Percentiles rank a stretch among this genome's conserved stretches.
phyloP scores from a whole-genome alignment of 345 rosid genomes.

The Leavenworthia alabamica region DNA sequence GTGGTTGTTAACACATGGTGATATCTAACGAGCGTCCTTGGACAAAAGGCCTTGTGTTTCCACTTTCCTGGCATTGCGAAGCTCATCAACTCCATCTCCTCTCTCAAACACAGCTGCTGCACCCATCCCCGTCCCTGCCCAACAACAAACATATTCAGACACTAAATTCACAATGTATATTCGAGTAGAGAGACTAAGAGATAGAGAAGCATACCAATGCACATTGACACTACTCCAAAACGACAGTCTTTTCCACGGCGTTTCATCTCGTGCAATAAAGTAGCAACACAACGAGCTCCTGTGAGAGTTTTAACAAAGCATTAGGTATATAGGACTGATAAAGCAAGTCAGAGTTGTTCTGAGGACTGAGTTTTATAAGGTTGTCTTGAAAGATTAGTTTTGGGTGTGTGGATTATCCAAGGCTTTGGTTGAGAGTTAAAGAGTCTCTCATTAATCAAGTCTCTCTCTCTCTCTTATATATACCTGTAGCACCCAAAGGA shows the following conservation, averaged over 20 bases:
- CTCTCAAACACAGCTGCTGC: slow-evolving; percentile 98
- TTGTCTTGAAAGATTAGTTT: neutral
- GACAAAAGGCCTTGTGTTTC: slow-evolving; percentile 44
- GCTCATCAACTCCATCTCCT: slow-evolving; percentile 73
- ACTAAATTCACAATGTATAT: neutral
- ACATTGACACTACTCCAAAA: slow-evolving; percentile 89
- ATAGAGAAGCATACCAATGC: slow-evolving; percentile 33
- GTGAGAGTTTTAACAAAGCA: slow-evolving; percentile 11
- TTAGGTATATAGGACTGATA: neutral
- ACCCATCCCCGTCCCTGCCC: slow-evolving; percentile 98
- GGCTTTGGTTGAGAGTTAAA: neutral
- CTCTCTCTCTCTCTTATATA: slow-evolving; percentile 2
- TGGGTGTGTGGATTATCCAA: too few species aligned
- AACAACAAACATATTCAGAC: neutral
- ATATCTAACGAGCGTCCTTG: slow-evolving; percentile 51
- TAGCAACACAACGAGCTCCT: slow-evolving; percentile 98
- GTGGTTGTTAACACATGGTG: neutral
- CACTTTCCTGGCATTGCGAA: slow-evolving; percentile 62
- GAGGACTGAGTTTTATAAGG: neutral
- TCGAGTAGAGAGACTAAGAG: neutral
- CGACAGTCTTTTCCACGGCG: slow-evolving; percentile 90
- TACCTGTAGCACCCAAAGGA: slow-evolving; percentile 98
- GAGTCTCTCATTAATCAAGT: neutral
- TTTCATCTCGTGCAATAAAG: slow-evolving; percentile 95
- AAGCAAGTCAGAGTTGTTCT: neutral